Evolutionary conservation across 1,139 yeast species (phyloP).

Genomic region (Hyphopichia wangnamkhiaoensis): DNA sequence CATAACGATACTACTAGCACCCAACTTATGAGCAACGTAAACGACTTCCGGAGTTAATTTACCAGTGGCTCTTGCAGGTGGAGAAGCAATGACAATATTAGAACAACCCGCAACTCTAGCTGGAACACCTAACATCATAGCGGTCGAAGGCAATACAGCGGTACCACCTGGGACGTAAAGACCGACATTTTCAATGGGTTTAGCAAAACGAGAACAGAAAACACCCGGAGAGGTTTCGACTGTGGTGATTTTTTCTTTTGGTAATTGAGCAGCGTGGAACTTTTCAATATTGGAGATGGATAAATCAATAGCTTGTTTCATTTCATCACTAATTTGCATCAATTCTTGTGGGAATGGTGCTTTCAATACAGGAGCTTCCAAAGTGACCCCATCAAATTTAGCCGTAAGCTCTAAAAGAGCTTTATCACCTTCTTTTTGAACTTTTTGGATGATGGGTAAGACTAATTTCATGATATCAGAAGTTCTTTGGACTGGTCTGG

Average conservation of each 20-base stretch:
- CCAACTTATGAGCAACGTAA: slow-evolving; percentile 93
- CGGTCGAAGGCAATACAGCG: slow-evolving; percentile 96
- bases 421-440: slow-evolving; percentile 74
- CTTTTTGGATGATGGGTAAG: slow-evolving; percentile 81
- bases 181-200: slow-evolving; percentile 94
- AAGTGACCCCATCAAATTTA: slow-evolving; percentile 82
- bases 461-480: slow-evolving; percentile 90
- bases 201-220: slow-evolving; percentile 87
- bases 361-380: slow-evolving; percentile 67
- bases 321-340: slow-evolving; percentile 75
- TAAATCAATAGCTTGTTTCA: slow-evolving; percentile 83
- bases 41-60: slow-evolving; percentile 95
- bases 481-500: slow-evolving; percentile 90
- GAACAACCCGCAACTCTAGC: slow-evolving; percentile 97
- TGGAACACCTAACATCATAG: slow-evolving; percentile 98
- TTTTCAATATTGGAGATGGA: slow-evolving; percentile 85
- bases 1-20: slow-evolving; percentile 83
- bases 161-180: slow-evolving; percentile 98
- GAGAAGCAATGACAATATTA: slow-evolving; percentile 94
- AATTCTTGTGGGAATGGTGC: slow-evolving; percentile 85
- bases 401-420: slow-evolving; percentile 86
- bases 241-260: slow-evolving; percentile 64
- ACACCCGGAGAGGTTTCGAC: slow-evolving; percentile 97
- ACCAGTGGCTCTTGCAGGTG: slow-evolving; percentile 91
- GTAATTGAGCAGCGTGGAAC: slow-evolving; percentile 91